Percentiles rank a stretch among this genome's conserved stretches.
phyloP scores from a whole-genome alignment of 2,329 filamentous ascomycete species.

The Cladobotryum protrusum region DNA sequence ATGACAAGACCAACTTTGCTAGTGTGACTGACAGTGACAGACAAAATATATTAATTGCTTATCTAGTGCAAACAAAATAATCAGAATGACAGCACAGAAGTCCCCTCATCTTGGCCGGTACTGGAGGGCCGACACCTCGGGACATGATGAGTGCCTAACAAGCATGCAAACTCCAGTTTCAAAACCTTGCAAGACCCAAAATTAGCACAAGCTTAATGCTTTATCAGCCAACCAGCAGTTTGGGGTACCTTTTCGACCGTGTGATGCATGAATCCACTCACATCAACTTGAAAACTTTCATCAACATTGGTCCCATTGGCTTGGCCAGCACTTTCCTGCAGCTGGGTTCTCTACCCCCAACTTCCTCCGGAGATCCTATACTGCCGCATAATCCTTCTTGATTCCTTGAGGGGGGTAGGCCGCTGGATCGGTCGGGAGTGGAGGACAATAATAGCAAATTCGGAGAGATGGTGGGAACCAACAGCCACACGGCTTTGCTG shows the following conservation, averaged over 20 bases:
- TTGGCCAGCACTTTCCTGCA: neutral
- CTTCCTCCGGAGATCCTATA: conserved; percentile 9
- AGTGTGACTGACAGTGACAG: neutral
- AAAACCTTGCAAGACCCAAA: conserved; percentile 22
- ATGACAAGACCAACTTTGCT: neutral
- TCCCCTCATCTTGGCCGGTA: no score
- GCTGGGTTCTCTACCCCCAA: conserved; percentile 15
- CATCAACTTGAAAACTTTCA: neutral
- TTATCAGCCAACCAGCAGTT: conserved; percentile 28
- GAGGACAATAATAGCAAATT: conserved; percentile 4
- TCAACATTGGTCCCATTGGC: conserved; percentile 5
- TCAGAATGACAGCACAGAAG: neutral
- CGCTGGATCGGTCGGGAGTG: neutral
- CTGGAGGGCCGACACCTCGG: no score
- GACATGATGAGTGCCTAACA: no score
- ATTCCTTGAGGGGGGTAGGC: neutral
- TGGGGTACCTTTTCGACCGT: conserved; percentile 17
- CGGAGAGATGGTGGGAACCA: neutral
- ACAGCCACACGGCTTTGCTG: neutral
- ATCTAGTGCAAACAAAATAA: neutral
- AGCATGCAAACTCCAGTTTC: neutral
- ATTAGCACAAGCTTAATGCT: conserved; percentile 27
- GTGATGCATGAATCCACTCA: neutral
- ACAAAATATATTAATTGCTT: neutral
- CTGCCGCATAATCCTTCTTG: conserved; percentile 2